A percentile compares a stretch with the other conserved stretches of the same genome.
Evolutionary conservation across 495 filamentous ascomycete species (phyloP).

Genomic region (Xylaria intraflava): DNA sequence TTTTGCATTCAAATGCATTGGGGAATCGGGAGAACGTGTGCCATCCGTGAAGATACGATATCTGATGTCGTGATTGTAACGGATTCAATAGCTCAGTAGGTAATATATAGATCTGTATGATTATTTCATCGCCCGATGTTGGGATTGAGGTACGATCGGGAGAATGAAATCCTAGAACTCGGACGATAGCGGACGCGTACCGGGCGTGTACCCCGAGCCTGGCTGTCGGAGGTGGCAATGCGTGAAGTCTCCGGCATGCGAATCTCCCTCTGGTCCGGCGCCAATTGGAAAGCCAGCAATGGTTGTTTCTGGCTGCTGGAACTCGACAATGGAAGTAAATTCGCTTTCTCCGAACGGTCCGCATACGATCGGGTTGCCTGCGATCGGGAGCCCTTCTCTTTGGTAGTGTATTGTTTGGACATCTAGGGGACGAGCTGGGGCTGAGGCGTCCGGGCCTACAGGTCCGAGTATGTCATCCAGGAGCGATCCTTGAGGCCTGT

Average conservation of each 20-base stretch:
- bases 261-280: constrained; percentile 34
- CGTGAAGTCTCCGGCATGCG: constrained; percentile 21
- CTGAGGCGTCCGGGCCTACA: not conserved
- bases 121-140: too few relatives aligned
- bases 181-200: not conserved
- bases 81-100: too few relatives aligned
- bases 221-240: constrained; percentile 16
- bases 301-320: constrained; percentile 1
- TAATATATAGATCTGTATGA: too few relatives aligned
- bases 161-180: constrained; percentile 4
- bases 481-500: not conserved
- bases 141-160: too few relatives aligned
- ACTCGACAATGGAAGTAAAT: constrained; percentile 3
- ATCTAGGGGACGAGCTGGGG: constrained; percentile 10
- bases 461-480: not conserved
- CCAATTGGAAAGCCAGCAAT: constrained; percentile 35
- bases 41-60: too few relatives aligned
- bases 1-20: too few relatives aligned
- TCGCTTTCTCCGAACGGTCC: not conserved
- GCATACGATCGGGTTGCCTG: not conserved
- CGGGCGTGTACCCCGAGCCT: not conserved
- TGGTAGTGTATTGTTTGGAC: constrained; percentile 10
- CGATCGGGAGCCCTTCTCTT: not conserved
- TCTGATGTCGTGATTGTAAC: too few relatives aligned
- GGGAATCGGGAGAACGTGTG: too few relatives aligned